These are phyloP conservation scores for Meyerozyma sp. DNA, from an alignment of 1,139 yeast species.

Conservation along the genomic window DNA sequence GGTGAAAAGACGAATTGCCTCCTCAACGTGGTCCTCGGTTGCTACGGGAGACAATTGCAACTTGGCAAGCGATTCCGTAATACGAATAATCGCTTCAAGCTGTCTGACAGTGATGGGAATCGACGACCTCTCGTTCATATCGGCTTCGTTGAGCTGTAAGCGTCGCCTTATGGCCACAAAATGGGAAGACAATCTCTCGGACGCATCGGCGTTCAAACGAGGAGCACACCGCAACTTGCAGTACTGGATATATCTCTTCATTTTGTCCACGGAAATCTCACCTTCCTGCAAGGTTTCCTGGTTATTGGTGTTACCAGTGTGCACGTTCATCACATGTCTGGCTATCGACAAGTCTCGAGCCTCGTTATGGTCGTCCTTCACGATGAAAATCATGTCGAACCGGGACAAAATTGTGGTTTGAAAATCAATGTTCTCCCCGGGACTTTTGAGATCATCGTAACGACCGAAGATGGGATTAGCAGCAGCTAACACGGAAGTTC, in stretches of 20 bases:
- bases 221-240: conserved; percentile 93
- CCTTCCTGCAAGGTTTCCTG: conserved; percentile 59
- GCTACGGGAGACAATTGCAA: conserved; percentile 80
- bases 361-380: conserved; percentile 90
- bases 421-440: conserved; percentile 97
- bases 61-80: conserved; percentile 91
- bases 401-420: conserved; percentile 95
- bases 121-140: conserved; percentile 84
- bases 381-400: conserved; percentile 97
- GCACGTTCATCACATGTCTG: conserved; percentile 90
- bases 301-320: conserved; percentile 65
- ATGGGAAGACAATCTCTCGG: conserved; percentile 88
- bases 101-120: conserved; percentile 98
- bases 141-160: conserved; percentile 74
- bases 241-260: conserved; percentile 90
- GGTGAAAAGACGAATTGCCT: conserved; percentile 87
- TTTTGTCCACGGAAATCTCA: conserved; percentile 82
- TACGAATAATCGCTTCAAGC: conserved; percentile 94
- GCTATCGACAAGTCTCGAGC: conserved; percentile 86
- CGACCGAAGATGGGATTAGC: conserved; percentile 97
- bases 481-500: conserved; percentile 96
- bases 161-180: conserved; percentile 87
- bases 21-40: conserved; percentile 85
- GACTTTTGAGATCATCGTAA: conserved; percentile 91
- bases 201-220: conserved; percentile 80